Evolutionary conservation across 768 basidiomycete genomes (phyloP), one percentile per base, ranked within the genome.

Genomic region (Leccinum truebloodii): DNA sequence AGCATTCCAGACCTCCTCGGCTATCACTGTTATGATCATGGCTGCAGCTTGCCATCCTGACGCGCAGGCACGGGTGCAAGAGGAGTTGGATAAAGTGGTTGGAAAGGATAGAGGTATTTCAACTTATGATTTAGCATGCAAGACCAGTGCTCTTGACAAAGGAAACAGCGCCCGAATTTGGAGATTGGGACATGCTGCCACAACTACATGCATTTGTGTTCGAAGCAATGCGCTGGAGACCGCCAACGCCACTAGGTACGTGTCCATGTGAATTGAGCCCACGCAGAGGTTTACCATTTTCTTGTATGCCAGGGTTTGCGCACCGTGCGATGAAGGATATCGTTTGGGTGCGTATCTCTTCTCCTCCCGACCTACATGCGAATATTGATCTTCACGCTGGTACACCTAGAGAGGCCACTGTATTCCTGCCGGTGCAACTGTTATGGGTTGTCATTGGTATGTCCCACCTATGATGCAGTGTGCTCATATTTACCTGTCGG

Each of bases 251-350:
- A 0, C 49, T 64, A 7, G 77, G 80, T 77, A 56, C 16, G 73
- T 58, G 28, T 12, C 8, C 24, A 12, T 55, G 4, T 20, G 37
- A 24, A 4, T 34, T 34, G 26, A 22, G 14, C 16, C 8, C 7
- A 16, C 12, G 8, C 28, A 16, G 14, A 28, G 18, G 26, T 24
- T 41, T 26, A 59, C 18, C 16, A 2, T 39, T 39, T 20, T 5
- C 35, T 22, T 51, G 14, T 22, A 22, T 59, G 1, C 24, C 18
- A 67, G 86, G 86, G 0, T 84, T 87, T 54, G 75, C 83, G 0
- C 88, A 89, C 61, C 80, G 80, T 55, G 81, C 86, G 0, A 88
- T 81, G 1, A 82, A 80, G 56, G 86, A 88, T 59, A 79, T 89
- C 46, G 68, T 83, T 20, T 88, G 84, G 82, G 84, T 84, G 48